Percentiles rank a stretch among this genome's conserved stretches.
phyloP scores from a whole-genome alignment of 306 rosid genomes.

The Canavalia gladiata region DNA sequence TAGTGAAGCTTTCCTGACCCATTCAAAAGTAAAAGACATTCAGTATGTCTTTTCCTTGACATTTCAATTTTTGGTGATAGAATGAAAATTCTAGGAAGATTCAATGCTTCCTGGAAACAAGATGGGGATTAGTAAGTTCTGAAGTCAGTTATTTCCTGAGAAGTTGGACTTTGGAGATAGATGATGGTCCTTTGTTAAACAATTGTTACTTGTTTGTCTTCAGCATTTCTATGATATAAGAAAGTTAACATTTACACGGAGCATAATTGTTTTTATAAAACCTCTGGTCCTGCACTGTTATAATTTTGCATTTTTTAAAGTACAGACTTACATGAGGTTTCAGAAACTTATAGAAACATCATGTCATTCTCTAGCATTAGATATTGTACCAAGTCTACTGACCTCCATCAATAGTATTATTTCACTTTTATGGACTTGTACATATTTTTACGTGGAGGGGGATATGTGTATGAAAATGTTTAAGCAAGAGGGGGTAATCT shows the following conservation, averaged over 20 bases:
- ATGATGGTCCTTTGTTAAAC: not conserved
- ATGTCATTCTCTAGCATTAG: not conserved
- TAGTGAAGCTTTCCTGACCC: not conserved
- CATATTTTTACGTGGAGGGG: not conserved
- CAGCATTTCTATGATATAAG: conserved; percentile 2
- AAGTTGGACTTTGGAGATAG: not conserved
- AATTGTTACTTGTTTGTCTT: not conserved
- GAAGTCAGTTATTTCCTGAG: too few relatives aligned
- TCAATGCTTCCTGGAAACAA: too few relatives aligned
- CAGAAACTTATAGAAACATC: not conserved
- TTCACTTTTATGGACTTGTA: not conserved
- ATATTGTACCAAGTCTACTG: not conserved
- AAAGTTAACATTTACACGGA: conserved; percentile 7
- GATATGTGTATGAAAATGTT: not conserved
- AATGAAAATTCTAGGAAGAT: not conserved
- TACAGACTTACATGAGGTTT: not conserved
- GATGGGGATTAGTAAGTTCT: too few relatives aligned
- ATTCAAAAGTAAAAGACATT: not conserved
- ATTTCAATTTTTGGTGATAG: conserved; percentile 5
- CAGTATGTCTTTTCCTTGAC: not conserved
- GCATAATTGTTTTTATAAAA: not conserved
- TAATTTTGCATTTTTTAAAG: not conserved
- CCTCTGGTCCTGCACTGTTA: not conserved
- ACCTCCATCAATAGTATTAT: not conserved
- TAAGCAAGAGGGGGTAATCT: not conserved